Base-by-base conservation (phyloP, 495 filamentous ascomycete species). In the Hyaloscypha bicolor region DNA sequence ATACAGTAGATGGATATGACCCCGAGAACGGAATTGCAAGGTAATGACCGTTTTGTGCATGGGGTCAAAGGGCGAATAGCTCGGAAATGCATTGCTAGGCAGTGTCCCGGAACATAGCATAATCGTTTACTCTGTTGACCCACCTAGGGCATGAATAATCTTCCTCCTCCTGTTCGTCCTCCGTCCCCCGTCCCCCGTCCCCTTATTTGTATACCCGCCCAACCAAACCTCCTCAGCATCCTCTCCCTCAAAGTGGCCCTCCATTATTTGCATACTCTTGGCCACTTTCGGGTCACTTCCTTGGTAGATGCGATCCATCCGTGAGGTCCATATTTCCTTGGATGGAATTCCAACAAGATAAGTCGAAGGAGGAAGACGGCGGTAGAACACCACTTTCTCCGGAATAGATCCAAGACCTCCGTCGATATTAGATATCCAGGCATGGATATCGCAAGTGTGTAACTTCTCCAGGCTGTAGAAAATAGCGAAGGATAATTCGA, bases 171-270 rank as follows among this genome's bases (percentile, higher is more conserved):
- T n/a, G n/a, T n/a, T n/a, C n/a, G n/a, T 56, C 53, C 16, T 29
- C 3, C n/a, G n/a, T n/a, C n/a, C n/a, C 19, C 5, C 53, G 4
- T 48, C 60, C 39, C 51, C 60, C 1, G 1, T 12, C 5, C 21
- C 58, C 5, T 60, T 29, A 51, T 32, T 42, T 22, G 21, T 32
- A 58, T 56, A 69, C 9, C 68, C 68, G 60, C 59, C 39, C 14
- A 59, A 29, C 68, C 68, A 70, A 22, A 61, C 45, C 35, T 52
- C 21, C 16, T 48, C 42, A 62, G 75, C 58, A 66, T 79, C 37
- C 25, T 55, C 4, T 64, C 72, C 51, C 66, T 64, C 35, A 62
- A 72, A 64, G 22, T 53, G 4, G 29, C 64, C 63, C 42, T 63
- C 63, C 42, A 66, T 14, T n/a, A 19, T 9, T 12, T 59, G 30